Percentiles rank a stretch among this genome's conserved stretches.
phyloP scores from a whole-genome alignment of 768 basidiomycete genomes.

The Termitomyces sp. region DNA sequence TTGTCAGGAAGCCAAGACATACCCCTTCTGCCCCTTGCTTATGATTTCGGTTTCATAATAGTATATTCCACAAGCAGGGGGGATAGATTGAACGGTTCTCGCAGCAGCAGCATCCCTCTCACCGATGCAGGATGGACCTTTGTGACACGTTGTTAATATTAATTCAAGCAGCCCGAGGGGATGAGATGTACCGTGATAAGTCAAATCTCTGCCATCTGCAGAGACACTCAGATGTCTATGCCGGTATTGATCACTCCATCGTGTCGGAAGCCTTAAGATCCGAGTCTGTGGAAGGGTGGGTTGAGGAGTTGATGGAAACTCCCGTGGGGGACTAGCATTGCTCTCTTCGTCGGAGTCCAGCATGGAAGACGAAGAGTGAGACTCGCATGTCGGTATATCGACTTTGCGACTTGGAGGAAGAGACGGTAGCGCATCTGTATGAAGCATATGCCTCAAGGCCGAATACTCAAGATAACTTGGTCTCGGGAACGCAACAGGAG shows the following conservation, averaged over 20 bases:
- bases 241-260: slow-evolving; percentile 73
- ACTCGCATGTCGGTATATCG: slow-evolving; percentile 20
- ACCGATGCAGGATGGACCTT: slow-evolving; percentile 48
- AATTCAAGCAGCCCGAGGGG: neutral
- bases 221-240: slow-evolving; percentile 56
- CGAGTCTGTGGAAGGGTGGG: slow-evolving; percentile 28
- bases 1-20: slow-evolving; percentile 20
- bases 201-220: slow-evolving; percentile 67
- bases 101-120: slow-evolving; percentile 86
- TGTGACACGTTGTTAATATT: neutral
- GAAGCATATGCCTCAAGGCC: slow-evolving; percentile 63
- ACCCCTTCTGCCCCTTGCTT: slow-evolving; percentile 81
- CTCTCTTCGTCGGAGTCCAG: slow-evolving; percentile 70
- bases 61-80: slow-evolving; percentile 84
- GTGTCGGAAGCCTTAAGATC: slow-evolving; percentile 60
- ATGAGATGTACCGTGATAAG: slow-evolving; percentile 53
- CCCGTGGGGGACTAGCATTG: slow-evolving; percentile 42
- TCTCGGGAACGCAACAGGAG: slow-evolving; percentile 45
- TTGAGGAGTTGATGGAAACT: slow-evolving; percentile 24
- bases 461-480: slow-evolving; percentile 78
- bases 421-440: slow-evolving; percentile 41
- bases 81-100: slow-evolving; percentile 72
- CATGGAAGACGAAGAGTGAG: slow-evolving; percentile 18
- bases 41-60: slow-evolving; percentile 91
- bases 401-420: slow-evolving; percentile 33